Evolutionary conservation across 2,329 filamentous ascomycete species (phyloP), one percentile per base, ranked within the genome.

Genomic region (Hypoxylon sp.): DNA sequence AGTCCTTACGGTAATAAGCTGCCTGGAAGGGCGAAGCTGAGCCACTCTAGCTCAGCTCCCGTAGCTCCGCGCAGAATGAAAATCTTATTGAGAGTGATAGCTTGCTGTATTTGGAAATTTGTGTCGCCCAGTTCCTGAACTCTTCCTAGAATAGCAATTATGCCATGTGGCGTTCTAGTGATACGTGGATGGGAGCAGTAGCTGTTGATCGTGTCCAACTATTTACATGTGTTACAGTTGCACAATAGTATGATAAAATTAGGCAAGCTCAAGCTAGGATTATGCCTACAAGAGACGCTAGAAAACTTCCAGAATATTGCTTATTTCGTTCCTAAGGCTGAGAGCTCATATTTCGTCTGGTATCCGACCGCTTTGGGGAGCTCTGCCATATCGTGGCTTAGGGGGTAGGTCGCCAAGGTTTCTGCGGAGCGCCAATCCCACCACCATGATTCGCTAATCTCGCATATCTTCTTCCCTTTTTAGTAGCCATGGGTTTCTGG

Each of bases 231-330:
- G 30, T 32, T 32, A 53, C 30, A 3, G 52, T 26, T 33, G 32
- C 28, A 46, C 20, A 40, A 46, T 14, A 40, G 3, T 5, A 14
- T 11, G n/a, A n/a, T n/a, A n/a, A 28, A 12, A 24, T 11, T 11
- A 26, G 18, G 32, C 18, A n/a, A n/a, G n/a, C n/a, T n/a, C 9
- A 16, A 62, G 18, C 55, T 56, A 52, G 26, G 30, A 62, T 52
- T 51, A 52, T 56, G 38, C 46, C 59, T 51, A 46, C 45, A 24
- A 16, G 2, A 22, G 9, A 24, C 57, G 30, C 42, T 61, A 54
- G 49, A 61, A 56, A 5, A 1, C 22, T 54, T 50, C 33, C 8
- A 55, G 58, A 50, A 50, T n/a, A 4, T 32, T 48, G 42, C 42
- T 61, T 50, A 38, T 30, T 33, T 22, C 33, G 6, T 46, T 26